A percentile compares a stretch with the other conserved stretches of the same genome.
Conservation (phyloP, 2,329 filamentous ascomycete genomes). For the Parastagonospora avenae region DNA sequence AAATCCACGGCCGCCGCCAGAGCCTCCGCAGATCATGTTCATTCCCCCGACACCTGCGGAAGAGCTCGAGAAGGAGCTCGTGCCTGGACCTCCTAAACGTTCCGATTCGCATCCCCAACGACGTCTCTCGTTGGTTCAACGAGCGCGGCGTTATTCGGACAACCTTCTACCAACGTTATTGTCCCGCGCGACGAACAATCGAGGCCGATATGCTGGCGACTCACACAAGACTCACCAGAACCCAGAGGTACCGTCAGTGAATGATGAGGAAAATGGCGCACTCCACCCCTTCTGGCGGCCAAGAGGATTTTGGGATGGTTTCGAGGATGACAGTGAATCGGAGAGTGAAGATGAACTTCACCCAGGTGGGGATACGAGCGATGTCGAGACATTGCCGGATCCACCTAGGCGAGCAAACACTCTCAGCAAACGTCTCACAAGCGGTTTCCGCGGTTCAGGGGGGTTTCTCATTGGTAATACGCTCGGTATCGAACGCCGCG, state of each 20-base stretch:
- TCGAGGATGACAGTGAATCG: constrained; percentile 47
- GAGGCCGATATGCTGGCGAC: constrained; percentile 27
- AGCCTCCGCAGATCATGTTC: constrained; percentile 61
- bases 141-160: constrained; percentile 54
- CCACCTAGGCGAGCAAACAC: constrained; percentile 23
- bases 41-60: constrained; percentile 60
- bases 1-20: constrained; percentile 63
- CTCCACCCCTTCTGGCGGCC: constrained; percentile 68
- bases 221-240: constrained; percentile 22
- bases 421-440: constrained; percentile 38
- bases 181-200: constrained; percentile 31
- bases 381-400: constrained; percentile 37
- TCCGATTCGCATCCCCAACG: constrained; percentile 45
- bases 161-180: constrained; percentile 51
- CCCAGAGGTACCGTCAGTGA: constrained; percentile 34
- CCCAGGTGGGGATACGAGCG: constrained; percentile 53
- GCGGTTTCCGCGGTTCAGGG: constrained; percentile 48
- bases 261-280: constrained; percentile 49
- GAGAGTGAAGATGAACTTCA: constrained; percentile 48
- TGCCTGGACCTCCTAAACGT: constrained; percentile 34
- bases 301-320: constrained; percentile 67
- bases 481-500: constrained; percentile 58
- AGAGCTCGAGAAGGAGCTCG: constrained; percentile 51
- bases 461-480: constrained; percentile 61
- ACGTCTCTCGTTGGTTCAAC: constrained; percentile 49